Base-by-base conservation (phyloP, 768 basidiomycete species). In the Lactifluus hygrophoroides region DNA sequence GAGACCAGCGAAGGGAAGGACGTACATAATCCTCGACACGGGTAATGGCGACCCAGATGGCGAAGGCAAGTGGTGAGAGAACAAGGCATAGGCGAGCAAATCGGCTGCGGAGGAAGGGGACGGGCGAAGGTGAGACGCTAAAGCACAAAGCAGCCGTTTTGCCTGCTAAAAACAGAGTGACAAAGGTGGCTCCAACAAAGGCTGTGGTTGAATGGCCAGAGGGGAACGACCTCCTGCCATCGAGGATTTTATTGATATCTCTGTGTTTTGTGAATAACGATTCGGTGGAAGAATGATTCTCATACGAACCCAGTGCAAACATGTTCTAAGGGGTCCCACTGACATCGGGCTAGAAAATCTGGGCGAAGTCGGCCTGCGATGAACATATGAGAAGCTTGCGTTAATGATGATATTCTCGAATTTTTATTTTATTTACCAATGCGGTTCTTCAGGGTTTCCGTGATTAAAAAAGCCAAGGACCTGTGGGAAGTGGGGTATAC, bases 201-300 rank as follows among this genome's bases (percentile, higher is more conserved):
- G 79, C 84, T 11, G 80, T 79, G 1, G 84, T 83, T 1, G 84
- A 83, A 67, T 87, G 85, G 6, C 85, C 85, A 11, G 83, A 85
- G 7, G 84, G 85, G 65, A 87, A 87, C 0, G 84, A 86, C 54
- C 76, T 74, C 34, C 83, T 72, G 14, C 83, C 83, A 54, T 80
- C 77, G 14, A 74, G 46, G 27, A 85, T 65, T 11, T 67, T 56
- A 5, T 72, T 63, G 19, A 66, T 52, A 34, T 79, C 61, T 16
- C 74, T 74, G 59, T 11, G 13, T 10, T 50, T 48, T 27, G 25
- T 45, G 23, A 50, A 25, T 19, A 13, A 64, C 52, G 48, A 43
- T 51, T 34, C n/a, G 40, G 6, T 43, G 28, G 17, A 60, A 13
- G 32, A 40, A n/a, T 10, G 40, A 27, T 28, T 43, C 46, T 19